Percentiles rank a stretch among this genome's conserved stretches.
phyloP scores from a whole-genome alignment of 495 filamentous ascomycete species.

The Xylaria acuta region DNA sequence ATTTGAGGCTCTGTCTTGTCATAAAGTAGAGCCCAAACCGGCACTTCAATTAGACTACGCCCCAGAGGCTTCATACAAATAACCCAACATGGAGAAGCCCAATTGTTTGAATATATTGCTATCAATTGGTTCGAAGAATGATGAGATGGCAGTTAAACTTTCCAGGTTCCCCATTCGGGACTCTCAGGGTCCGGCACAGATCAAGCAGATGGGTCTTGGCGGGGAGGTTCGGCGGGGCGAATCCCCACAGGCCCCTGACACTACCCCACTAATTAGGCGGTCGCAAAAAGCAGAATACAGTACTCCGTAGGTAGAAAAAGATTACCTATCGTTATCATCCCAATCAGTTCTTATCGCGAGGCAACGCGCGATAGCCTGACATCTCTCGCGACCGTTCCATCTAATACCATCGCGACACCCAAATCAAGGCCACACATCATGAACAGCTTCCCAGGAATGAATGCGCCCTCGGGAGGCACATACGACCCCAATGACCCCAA shows the following conservation, averaged over 20 bases:
- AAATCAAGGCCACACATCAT: constrained; percentile 27
- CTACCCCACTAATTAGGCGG: constrained; percentile 13
- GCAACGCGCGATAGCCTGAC: constrained; percentile 11
- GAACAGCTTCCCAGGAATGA: constrained; percentile 36
- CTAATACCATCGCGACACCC: not conserved
- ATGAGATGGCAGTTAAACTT: not conserved
- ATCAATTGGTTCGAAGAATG: not conserved
- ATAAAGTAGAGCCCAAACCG: not conserved
- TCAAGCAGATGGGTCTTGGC: constrained; percentile 3
- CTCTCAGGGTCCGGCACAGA: not conserved
- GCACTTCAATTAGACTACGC: not conserved
- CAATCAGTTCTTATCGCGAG: constrained; percentile 13
- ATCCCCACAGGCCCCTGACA: not conserved
- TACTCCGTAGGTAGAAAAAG: too few relatives aligned
- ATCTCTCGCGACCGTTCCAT: not conserved
- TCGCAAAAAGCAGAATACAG: constrained; percentile 21
- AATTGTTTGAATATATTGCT: not conserved
- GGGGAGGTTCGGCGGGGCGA: not conserved
- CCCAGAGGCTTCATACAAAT: not conserved
- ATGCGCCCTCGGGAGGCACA: constrained; percentile 26
- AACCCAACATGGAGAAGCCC: not conserved
- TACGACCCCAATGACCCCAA: constrained; percentile 52
- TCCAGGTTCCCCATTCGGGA: not conserved
- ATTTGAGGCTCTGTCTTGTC: not conserved
- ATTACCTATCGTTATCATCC: not conserved